These are phyloP conservation scores for Cytospora paraplurivora DNA, from an alignment of 2,329 filamentous ascomycete genomes.

Conservation along the genomic window DNA sequence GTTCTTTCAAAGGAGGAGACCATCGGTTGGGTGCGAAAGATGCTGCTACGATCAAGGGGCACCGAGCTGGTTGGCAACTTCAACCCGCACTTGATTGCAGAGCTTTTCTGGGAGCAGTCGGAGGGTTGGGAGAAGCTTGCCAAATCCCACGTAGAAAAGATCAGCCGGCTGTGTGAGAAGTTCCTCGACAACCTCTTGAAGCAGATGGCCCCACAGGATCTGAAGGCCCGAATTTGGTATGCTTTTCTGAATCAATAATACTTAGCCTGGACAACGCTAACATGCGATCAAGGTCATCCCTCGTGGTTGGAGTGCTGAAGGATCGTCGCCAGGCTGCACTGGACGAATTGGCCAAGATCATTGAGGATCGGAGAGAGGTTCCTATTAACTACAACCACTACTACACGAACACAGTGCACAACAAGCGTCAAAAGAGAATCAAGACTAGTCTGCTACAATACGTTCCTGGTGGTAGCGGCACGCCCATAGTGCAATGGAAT, in stretches of 20 bases:
- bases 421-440: neutral
- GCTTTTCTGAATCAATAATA: neutral
- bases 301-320: neutral
- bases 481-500: too few relatives aligned
- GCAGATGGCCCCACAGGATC: neutral
- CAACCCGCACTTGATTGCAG: conserved; percentile 5
- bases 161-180: neutral
- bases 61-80: conserved; percentile 9
- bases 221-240: neutral
- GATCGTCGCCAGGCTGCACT: neutral
- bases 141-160: neutral
- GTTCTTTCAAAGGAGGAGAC: neutral
- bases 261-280: neutral
- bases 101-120: conserved; percentile 24
- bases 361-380: neutral
- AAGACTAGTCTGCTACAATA: neutral
- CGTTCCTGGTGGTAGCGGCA: too few relatives aligned
- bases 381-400: conserved; percentile 22
- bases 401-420: conserved; percentile 7
- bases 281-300: neutral
- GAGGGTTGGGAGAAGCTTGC: conserved; percentile 5
- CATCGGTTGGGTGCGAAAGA: neutral
- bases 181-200: neutral
- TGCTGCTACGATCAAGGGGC: neutral
- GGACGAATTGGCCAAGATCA: neutral